phyloP scores from a whole-genome alignment of 352 stramenopile species.

The Phytophthora pinifolia region DNA sequence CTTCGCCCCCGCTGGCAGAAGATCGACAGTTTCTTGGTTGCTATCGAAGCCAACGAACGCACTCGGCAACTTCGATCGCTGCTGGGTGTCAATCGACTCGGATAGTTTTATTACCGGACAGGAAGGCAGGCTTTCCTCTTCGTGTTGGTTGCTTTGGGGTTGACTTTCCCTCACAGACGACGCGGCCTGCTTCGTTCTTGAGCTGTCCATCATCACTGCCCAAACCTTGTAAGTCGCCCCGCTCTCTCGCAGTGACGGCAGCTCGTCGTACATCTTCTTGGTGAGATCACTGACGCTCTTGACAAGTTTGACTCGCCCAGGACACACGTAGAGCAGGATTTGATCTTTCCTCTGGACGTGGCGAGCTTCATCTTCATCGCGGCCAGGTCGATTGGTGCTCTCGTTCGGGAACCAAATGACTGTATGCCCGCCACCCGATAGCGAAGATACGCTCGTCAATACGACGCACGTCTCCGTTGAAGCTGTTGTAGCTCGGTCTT shows the following conservation, averaged over 20 bases:
- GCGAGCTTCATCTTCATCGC: neutral
- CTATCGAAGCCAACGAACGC: too few relatives aligned
- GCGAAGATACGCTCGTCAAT: conserved; percentile 18
- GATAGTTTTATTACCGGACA: too few relatives aligned
- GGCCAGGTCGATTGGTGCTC: too few relatives aligned
- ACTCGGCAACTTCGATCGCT: too few relatives aligned
- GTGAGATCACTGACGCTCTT: conserved; percentile 49
- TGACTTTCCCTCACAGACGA: neutral
- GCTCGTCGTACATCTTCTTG: conserved; percentile 56
- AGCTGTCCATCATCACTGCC: conserved; percentile 25
- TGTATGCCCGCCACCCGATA: conserved; percentile 21
- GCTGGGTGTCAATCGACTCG: too few relatives aligned
- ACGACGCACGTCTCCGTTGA: conserved; percentile 12
- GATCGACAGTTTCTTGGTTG: too few relatives aligned
- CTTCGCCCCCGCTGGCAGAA: too few relatives aligned
- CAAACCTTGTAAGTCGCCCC: conserved; percentile 45
- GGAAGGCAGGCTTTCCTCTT: too few relatives aligned
- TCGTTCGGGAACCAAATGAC: conserved; percentile 46
- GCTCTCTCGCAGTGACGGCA: conserved; percentile 21
- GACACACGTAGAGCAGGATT: conserved; percentile 63
- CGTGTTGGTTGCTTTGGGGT: neutral
- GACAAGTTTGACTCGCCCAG: conserved; percentile 67
- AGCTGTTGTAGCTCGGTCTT: conserved; percentile 31
- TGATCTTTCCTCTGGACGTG: conserved; percentile 17
- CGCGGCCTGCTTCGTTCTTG: neutral